Conservation (phyloP, 805 yeast genomes). For the Wickerhamomyces tratensis region DNA sequence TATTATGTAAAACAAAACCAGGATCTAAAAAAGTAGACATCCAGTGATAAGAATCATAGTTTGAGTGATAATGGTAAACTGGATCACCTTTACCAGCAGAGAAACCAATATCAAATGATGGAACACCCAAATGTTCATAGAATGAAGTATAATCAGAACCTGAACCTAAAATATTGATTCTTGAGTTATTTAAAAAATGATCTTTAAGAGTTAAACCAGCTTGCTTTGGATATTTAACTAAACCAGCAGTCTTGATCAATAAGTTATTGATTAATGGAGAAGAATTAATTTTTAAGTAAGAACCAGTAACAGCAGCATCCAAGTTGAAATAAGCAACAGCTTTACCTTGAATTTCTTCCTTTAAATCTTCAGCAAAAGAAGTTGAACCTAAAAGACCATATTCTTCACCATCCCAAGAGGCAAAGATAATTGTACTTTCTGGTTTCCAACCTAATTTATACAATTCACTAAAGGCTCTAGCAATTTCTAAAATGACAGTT, state of each 20-base stretch:
- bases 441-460: constrained; percentile 56
- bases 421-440: constrained; percentile 50
- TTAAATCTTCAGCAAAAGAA: constrained; percentile 62
- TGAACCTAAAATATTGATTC: constrained; percentile 46
- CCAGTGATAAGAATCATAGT: constrained; percentile 67
- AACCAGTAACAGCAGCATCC: constrained; percentile 57
- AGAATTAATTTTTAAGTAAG: constrained; percentile 34
- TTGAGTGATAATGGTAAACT: constrained; percentile 68
- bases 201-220: constrained; percentile 15
- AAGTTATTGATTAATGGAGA: constrained; percentile 50
- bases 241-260: constrained; percentile 32
- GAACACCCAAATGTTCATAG: constrained; percentile 48
- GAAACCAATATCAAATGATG: constrained; percentile 55
- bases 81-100: constrained; percentile 34
- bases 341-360: constrained; percentile 33
- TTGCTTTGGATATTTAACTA: constrained; percentile 34
- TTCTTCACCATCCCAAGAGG: constrained; percentile 84
- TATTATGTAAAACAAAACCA: constrained; percentile 47
- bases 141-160: constrained; percentile 65
- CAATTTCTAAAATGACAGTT: constrained; percentile 54
- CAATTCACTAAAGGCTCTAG: constrained; percentile 46
- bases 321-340: constrained; percentile 62
- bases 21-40: constrained; percentile 57
- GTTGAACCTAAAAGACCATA: constrained; percentile 69
- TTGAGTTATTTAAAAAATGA: constrained; percentile 17